A percentile compares a stretch with the other conserved stretches of the same genome.
Evolutionary conservation across 176 grass and related monocot species (phyloP).

Genomic region (Miscanthus lutarioriparius): DNA sequence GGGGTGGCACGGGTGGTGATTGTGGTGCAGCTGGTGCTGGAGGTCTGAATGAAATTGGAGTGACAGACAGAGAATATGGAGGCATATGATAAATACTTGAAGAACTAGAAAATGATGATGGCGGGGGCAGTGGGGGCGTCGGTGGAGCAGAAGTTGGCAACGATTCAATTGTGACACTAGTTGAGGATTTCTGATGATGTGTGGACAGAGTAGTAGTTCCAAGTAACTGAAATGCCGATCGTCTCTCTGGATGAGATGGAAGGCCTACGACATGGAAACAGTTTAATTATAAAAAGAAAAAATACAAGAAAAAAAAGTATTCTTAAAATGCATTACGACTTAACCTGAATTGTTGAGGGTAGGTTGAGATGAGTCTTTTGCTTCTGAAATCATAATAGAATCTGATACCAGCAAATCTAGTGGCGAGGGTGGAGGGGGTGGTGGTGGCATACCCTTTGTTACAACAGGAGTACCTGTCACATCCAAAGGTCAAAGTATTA

Average conservation of each 20-base stretch:
- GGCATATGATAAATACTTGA: constrained; percentile 30
- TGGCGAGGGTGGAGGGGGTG: not conserved
- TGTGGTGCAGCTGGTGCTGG: constrained; percentile 15
- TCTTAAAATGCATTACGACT: not conserved
- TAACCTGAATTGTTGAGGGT: constrained; percentile 44
- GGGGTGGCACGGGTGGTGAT: constrained; percentile 28
- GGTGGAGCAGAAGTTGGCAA: constrained; percentile 26
- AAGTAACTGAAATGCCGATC: constrained; percentile 21
- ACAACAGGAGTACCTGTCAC: constrained; percentile 30
- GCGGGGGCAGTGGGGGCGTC: not conserved
- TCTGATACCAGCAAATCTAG: not conserved
- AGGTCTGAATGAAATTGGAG: constrained; percentile 26
- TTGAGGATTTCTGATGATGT: constrained; percentile 30
- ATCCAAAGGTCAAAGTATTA: constrained; percentile 10
- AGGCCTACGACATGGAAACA: constrained; percentile 19
- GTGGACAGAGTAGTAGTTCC: constrained; percentile 26
- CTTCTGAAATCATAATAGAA: constrained; percentile 20
- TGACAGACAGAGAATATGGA: constrained; percentile 30
- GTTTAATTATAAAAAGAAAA: constrained; percentile 29
- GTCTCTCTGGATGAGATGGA: constrained; percentile 21
- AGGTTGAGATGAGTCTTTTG: not conserved
- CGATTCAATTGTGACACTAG: constrained; percentile 20
- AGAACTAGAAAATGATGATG: constrained; percentile 6
- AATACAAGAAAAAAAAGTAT: not conserved
- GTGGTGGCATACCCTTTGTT: constrained; percentile 3